phyloP scores from a whole-genome alignment of 495 filamentous ascomycete species.

The Daldinia childiae region DNA sequence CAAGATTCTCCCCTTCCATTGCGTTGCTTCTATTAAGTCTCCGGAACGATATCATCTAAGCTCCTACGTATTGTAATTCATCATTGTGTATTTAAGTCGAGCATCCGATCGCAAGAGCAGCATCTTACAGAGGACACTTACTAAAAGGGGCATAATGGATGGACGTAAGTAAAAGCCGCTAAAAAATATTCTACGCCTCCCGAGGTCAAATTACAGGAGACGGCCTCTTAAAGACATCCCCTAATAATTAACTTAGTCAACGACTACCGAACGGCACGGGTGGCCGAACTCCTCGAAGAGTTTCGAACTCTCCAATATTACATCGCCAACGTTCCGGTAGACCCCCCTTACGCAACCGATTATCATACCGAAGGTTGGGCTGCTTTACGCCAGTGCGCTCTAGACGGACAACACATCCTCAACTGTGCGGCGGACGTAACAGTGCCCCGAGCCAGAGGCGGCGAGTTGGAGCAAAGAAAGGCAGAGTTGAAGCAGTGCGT shows the following conservation, averaged over 20 bases:
- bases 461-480: slow-evolving; percentile 74
- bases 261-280: slow-evolving; percentile 79
- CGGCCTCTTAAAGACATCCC: slow-evolving; percentile 19
- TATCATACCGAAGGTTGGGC: slow-evolving; percentile 82
- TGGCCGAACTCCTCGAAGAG: slow-evolving; percentile 85
- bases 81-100: slow-evolving; percentile 13
- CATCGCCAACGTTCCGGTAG: slow-evolving; percentile 74
- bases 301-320: slow-evolving; percentile 84
- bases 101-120: slow-evolving; percentile 11
- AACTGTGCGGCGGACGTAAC: slow-evolving; percentile 71
- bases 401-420: slow-evolving; percentile 79
- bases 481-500: slow-evolving; percentile 78
- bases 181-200: slow-evolving; percentile 8
- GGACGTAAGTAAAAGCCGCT: slow-evolving; percentile 45
- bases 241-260: slow-evolving; percentile 71
- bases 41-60: slow-evolving; percentile 15
- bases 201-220: slow-evolving; percentile 16
- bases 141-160: slow-evolving; percentile 43
- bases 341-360: slow-evolving; percentile 68
- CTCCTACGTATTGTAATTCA: slow-evolving; percentile 14
- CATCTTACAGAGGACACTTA: slow-evolving; percentile 21
- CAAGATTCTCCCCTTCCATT: slow-evolving; percentile 24
- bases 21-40: slow-evolving; percentile 18
- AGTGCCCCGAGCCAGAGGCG: slow-evolving; percentile 63
- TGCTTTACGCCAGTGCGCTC: slow-evolving; percentile 75